phyloP scores from a whole-genome alignment of 441 rosid genomes.

The Manihot esculenta region DNA sequence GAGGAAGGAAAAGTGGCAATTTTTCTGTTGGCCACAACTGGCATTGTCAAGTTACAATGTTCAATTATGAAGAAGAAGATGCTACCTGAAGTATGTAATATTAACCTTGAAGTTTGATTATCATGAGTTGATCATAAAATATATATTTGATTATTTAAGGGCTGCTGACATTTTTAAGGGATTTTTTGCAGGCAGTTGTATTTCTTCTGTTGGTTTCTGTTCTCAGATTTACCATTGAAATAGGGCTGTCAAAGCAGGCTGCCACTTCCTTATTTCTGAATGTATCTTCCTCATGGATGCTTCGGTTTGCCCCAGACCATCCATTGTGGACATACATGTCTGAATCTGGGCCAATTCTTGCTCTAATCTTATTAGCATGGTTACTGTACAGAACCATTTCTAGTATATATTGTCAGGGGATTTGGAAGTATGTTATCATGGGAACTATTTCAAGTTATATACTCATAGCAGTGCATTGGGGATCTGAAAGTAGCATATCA shows the following conservation, averaged over 20 bases:
- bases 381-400: conserved; percentile 39
- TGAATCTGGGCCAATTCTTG: conserved; percentile 61
- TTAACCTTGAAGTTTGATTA: conserved; percentile 13
- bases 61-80: conserved; percentile 56
- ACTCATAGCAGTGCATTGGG: conserved; percentile 75
- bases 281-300: conserved; percentile 73
- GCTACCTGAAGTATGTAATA: conserved; percentile 60
- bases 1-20: conserved; percentile 96
- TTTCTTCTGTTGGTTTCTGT: conserved; percentile 63
- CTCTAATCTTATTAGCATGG: conserved; percentile 46
- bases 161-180: conserved; percentile 29
- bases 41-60: conserved; percentile 60
- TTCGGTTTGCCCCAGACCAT: conserved; percentile 56
- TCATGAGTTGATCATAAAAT: background rate
- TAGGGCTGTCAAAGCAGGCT: conserved; percentile 96
- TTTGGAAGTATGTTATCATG: conserved; percentile 46
- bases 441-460: conserved; percentile 61
- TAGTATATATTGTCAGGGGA: conserved; percentile 31
- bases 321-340: conserved; percentile 45
- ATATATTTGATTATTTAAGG: background rate
- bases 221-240: conserved; percentile 77
- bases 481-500: conserved; percentile 49
- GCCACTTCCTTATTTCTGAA: conserved; percentile 80
- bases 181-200: conserved; percentile 58
- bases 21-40: conserved; percentile 88